A percentile compares a stretch with the other conserved stretches of the same genome.
Evolutionary conservation across 2,329 filamentous ascomycete genomes (phyloP).

Genomic region (Peltaster fructicola): DNA sequence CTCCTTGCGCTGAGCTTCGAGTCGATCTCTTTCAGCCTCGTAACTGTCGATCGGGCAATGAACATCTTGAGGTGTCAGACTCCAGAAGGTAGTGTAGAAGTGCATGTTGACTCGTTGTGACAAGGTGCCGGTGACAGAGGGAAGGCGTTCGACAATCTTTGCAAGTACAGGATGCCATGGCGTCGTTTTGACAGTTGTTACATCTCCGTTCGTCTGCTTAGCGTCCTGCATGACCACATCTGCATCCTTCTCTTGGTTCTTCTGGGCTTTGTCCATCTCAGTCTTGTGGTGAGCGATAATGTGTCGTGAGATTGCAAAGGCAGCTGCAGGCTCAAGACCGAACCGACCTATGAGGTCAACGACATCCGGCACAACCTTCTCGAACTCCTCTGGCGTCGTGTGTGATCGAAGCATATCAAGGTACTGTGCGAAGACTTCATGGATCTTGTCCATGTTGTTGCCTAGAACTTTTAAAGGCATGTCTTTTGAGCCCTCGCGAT

Average conservation of each 20-base stretch:
- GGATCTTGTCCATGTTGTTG: constrained; percentile 77
- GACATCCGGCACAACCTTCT: constrained; percentile 58
- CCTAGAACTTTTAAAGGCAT: constrained; percentile 79
- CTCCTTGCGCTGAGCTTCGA: constrained; percentile 48
- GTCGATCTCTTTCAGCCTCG: constrained; percentile 50
- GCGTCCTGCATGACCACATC: constrained; percentile 30
- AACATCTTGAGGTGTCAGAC: constrained; percentile 67
- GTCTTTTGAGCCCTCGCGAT: constrained; percentile 49
- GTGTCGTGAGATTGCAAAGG: constrained; percentile 66
- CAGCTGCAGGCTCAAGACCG: constrained; percentile 60
- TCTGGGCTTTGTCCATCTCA: constrained; percentile 22
- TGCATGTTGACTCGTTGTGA: constrained; percentile 57
- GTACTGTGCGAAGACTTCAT: constrained; percentile 71
- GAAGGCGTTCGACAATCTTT: constrained; percentile 53
- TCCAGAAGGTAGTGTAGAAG: constrained; percentile 88
- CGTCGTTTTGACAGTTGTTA: constrained; percentile 11
- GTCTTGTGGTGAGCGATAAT: constrained; percentile 51
- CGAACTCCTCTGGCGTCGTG: constrained; percentile 57
- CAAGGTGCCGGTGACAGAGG: constrained; percentile 39
- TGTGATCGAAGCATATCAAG: constrained; percentile 75
- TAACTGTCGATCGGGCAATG: constrained; percentile 63
- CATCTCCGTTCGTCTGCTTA: constrained; percentile 2
- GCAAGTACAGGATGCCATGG: constrained; percentile 54
- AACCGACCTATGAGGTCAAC: constrained; percentile 58
- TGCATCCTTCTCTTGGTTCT: constrained; percentile 21